phyloP scores from a whole-genome alignment of 2,329 filamentous ascomycete genomes.

The Leptosphaerulina australis region DNA sequence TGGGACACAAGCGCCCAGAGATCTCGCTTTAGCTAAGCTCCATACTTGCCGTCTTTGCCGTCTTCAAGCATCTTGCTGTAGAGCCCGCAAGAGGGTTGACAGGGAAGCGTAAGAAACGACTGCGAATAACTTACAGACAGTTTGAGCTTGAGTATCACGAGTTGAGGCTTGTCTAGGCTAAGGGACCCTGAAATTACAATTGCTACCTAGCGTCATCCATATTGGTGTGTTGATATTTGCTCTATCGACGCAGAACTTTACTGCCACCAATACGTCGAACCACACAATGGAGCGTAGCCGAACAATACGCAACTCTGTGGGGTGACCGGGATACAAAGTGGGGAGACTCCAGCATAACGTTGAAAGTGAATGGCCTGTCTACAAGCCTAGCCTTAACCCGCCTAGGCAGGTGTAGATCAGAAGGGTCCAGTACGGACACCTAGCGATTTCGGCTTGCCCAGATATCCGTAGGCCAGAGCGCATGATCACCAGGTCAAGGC shows the following conservation, averaged over 20 bases:
- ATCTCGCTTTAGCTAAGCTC: slow-evolving; percentile 27
- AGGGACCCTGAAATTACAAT: slow-evolving; percentile 1
- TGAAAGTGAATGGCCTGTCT: slow-evolving; percentile 4
- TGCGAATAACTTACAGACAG: not conserved
- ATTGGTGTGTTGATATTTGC: not conserved
- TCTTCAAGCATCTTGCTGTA: not conserved
- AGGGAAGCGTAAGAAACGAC: not conserved
- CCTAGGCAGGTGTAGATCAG: slow-evolving; percentile 13
- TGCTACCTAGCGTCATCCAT: slow-evolving; percentile 3
- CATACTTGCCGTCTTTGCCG: slow-evolving; percentile 24
- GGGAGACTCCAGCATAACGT: slow-evolving; percentile 11
- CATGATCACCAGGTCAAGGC: slow-evolving; percentile 17
- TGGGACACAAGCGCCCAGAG: slow-evolving; percentile 17
- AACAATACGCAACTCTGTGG: slow-evolving; percentile 11
- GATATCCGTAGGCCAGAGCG: slow-evolving; percentile 18
- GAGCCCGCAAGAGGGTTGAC: too few relatives aligned
- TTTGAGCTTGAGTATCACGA: not conserved
- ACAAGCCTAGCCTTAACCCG: slow-evolving; percentile 2
- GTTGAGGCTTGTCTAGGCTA: not conserved
- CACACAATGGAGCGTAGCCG: slow-evolving; percentile 2
- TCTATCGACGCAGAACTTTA: not conserved
- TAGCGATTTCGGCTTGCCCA: slow-evolving; percentile 14
- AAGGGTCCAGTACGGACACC: slow-evolving; percentile 12
- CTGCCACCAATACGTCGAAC: slow-evolving; percentile 1
- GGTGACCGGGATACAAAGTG: slow-evolving; percentile 12